These are phyloP conservation scores for Botryotinia narcissicola DNA, from an alignment of 2,329 filamentous ascomycete genomes.

Conservation along the genomic window DNA sequence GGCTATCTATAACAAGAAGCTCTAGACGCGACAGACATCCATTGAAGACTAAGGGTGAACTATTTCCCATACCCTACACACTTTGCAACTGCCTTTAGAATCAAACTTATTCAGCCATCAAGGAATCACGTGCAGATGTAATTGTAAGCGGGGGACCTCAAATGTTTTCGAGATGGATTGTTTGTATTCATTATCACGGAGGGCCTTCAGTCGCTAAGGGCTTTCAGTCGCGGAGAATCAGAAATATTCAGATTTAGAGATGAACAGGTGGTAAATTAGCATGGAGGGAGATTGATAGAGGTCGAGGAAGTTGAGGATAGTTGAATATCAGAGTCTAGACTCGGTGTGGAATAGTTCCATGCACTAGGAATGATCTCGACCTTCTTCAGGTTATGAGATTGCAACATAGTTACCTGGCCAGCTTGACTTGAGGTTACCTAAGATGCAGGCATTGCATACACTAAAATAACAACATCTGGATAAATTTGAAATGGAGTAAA, in stretches of 20 bases:
- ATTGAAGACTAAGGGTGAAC: too few relatives aligned
- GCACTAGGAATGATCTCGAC: neutral
- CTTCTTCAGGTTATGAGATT: neutral
- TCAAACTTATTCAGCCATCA: neutral
- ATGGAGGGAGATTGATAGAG: neutral
- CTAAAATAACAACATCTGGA: neutral
- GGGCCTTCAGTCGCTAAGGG: neutral
- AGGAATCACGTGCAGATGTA: neutral
- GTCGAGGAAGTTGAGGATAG: neutral
- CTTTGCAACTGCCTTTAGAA: neutral
- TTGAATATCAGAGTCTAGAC: neutral
- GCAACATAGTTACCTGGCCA: constrained; percentile 12
- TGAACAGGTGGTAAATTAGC: too few relatives aligned
- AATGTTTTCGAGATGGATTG: neutral
- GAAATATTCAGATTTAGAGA: neutral
- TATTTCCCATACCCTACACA: neutral
- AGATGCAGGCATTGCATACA: constrained; percentile 3
- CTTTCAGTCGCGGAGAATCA: neutral
- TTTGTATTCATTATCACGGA: neutral
- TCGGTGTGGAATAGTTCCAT: neutral
- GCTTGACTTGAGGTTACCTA: neutral
- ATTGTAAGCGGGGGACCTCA: neutral
- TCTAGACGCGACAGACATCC: neutral
- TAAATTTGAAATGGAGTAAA: neutral
- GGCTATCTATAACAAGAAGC: neutral